phyloP scores from a whole-genome alignment of 2,329 filamentous ascomycete genomes.

The Fusarium chaquense region DNA sequence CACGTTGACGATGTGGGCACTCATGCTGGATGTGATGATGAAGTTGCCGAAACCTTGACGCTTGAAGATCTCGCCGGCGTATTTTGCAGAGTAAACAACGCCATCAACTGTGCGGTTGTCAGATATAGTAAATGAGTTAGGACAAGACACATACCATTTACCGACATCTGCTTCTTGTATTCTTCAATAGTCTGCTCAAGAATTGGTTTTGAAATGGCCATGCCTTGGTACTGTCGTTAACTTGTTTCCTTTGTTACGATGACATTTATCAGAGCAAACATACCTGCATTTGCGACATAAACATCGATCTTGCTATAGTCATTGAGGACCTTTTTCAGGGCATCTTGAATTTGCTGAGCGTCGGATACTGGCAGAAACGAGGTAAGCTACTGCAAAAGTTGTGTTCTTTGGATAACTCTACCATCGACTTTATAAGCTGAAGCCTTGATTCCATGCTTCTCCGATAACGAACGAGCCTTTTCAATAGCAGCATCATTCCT shows the following conservation, averaged over 20 bases:
- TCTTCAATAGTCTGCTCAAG: slow-evolving; percentile 65
- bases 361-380: slow-evolving; percentile 54
- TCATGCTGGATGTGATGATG: slow-evolving; percentile 65
- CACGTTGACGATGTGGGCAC: slow-evolving; percentile 62
- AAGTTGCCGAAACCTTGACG: slow-evolving; percentile 60
- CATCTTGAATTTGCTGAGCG: slow-evolving; percentile 44
- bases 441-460: slow-evolving; percentile 53
- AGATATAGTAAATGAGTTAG: not conserved
- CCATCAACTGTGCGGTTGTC: slow-evolving; percentile 58
- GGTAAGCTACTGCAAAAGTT: not conserved
- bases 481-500: slow-evolving; percentile 53
- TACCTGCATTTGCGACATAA: slow-evolving; percentile 47
- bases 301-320: slow-evolving; percentile 47
- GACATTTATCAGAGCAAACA: slow-evolving; percentile 50
- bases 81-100: slow-evolving; percentile 59
- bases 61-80: slow-evolving; percentile 58
- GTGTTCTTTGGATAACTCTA: slow-evolving; percentile 15
- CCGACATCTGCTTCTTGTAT: slow-evolving; percentile 63
- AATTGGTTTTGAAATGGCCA: slow-evolving; percentile 63
- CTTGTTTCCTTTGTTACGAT: too few species aligned
- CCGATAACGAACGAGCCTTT: slow-evolving; percentile 52
- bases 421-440: slow-evolving; percentile 59
- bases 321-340: slow-evolving; percentile 33
- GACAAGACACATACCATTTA: slow-evolving; percentile 58
- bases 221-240: slow-evolving; percentile 1